Percentiles rank a stretch among this genome's conserved stretches.
phyloP scores from a whole-genome alignment of 352 stramenopile species.

The Phytophthora pinifolia region DNA sequence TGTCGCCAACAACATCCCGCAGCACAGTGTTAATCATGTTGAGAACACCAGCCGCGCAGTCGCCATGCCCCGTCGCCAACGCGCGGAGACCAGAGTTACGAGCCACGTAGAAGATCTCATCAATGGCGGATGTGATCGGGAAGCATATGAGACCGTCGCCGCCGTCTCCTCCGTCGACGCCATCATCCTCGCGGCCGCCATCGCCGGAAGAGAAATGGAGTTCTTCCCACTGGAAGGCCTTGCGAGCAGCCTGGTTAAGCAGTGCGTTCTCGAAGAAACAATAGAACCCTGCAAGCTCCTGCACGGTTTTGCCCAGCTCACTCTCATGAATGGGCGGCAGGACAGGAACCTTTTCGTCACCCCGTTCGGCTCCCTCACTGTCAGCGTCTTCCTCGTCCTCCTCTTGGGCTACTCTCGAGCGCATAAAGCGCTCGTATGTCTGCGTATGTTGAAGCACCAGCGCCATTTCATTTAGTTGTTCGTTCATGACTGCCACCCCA shows the following conservation, averaged over 20 bases:
- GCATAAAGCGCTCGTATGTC: conserved; percentile 89
- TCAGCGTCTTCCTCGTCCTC: conserved; percentile 6
- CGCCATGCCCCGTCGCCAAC: conserved; percentile 79
- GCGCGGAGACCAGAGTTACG: conserved; percentile 79
- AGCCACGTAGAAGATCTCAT: conserved; percentile 89
- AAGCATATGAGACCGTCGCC: conserved; percentile 50
- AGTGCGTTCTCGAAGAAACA: conserved; percentile 87
- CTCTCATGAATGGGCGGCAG: conserved; percentile 70
- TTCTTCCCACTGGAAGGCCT: conserved; percentile 88
- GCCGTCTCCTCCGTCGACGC: conserved; percentile 1
- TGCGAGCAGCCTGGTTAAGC: conserved; percentile 68
- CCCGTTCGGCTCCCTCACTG: background rate
- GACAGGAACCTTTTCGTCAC: conserved; percentile 13
- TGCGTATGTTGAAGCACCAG: conserved; percentile 88
- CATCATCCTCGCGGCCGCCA: conserved; percentile 4
- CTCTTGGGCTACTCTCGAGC: conserved; percentile 45
- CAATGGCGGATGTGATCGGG: conserved; percentile 81
- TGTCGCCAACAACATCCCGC: conserved; percentile 73
- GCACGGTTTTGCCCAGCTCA: conserved; percentile 77
- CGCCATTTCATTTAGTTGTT: conserved; percentile 86
- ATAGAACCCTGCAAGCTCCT: conserved; percentile 85
- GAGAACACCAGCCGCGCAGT: conserved; percentile 79
- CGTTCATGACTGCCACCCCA: conserved; percentile 71
- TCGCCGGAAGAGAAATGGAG: conserved; percentile 56
- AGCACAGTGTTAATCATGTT: conserved; percentile 88